phyloP scores from a whole-genome alignment of 495 filamentous ascomycete species.

The Penicillium coffeae region DNA sequence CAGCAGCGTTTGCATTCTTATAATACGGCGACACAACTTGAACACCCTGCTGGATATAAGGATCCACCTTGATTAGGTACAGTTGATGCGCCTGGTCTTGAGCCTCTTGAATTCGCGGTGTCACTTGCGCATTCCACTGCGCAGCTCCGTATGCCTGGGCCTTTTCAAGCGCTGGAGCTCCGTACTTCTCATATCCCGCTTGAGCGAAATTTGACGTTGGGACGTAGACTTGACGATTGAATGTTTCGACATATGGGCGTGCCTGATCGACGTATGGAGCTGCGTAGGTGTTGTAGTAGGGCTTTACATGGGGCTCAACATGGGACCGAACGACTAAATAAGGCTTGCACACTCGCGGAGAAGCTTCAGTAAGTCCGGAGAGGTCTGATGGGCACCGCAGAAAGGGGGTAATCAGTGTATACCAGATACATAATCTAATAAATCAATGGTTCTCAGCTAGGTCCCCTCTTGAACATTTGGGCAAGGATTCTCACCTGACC shows the following conservation, averaged over 20 bases:
- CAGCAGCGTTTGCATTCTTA: conserved; percentile 55
- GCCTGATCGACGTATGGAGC: conserved; percentile 76
- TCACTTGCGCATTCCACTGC: conserved; percentile 74
- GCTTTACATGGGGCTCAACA: conserved; percentile 69
- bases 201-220: conserved; percentile 63
- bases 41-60: conserved; percentile 63
- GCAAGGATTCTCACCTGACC: conserved; percentile 28
- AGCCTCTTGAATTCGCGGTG: conserved; percentile 65
- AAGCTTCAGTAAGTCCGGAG: conserved; percentile 60
- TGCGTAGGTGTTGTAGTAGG: conserved; percentile 83
- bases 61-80: conserved; percentile 66
- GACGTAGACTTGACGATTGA: conserved; percentile 63
- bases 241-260: conserved; percentile 65
- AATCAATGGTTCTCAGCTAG: conserved; percentile 2
- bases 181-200: conserved; percentile 62
- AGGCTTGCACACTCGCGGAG: conserved; percentile 78
- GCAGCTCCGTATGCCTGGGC: conserved; percentile 58
- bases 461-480: neutral
- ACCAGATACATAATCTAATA: conserved; percentile 77
- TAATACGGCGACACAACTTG: conserved; percentile 66
- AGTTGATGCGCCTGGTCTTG: conserved; percentile 55
- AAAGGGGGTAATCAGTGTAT: conserved; percentile 69
- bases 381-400: conserved; percentile 76
- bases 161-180: conserved; percentile 68
- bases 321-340: conserved; percentile 69